A percentile compares a stretch with the other conserved stretches of the same genome.
Conservation (phyloP, 306 rosid species). For the Hylodesmum podocarpum region DNA sequence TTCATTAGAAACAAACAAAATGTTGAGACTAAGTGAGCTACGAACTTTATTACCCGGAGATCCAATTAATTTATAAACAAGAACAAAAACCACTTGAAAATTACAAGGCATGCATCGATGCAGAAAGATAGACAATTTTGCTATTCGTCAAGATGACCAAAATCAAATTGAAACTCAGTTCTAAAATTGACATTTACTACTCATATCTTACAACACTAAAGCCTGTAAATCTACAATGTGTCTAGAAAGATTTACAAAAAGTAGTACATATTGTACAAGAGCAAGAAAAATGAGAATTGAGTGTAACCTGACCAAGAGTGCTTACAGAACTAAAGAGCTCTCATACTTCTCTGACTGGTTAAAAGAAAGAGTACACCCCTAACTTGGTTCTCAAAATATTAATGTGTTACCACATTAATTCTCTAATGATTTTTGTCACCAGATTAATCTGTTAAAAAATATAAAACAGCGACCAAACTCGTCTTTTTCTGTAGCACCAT, state of each 20-base stretch:
- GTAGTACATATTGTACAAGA: conserved; percentile 20
- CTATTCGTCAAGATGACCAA: conserved; percentile 6
- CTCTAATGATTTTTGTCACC: not conserved
- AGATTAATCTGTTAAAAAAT: not conserved
- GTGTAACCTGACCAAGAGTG: conserved; percentile 49
- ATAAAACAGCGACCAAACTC: not conserved
- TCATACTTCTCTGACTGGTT: conserved; percentile 46
- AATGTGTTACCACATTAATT: not conserved
- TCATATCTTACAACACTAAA: conserved; percentile 39
- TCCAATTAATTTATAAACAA: conserved; percentile 9
- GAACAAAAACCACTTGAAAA: not conserved
- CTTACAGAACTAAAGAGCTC: conserved; percentile 39
- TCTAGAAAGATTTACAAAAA: conserved; percentile 27
- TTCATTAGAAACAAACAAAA: not conserved
- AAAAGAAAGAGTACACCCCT: not conserved
- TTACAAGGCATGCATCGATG: not conserved
- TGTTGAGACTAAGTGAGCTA: not conserved
- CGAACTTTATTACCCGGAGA: not conserved
- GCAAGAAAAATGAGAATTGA: conserved; percentile 26
- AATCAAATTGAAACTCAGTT: conserved; percentile 23
- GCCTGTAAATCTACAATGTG: conserved; percentile 20
- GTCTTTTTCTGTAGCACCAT: not conserved
- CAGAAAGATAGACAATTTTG: not conserved
- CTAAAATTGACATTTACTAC: conserved; percentile 34
- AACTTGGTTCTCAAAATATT: not conserved